Evolutionary conservation across 169 alveolate species (phyloP), one percentile per base, ranked within the genome.

Genomic region (Plasmodium fragile): DNA sequence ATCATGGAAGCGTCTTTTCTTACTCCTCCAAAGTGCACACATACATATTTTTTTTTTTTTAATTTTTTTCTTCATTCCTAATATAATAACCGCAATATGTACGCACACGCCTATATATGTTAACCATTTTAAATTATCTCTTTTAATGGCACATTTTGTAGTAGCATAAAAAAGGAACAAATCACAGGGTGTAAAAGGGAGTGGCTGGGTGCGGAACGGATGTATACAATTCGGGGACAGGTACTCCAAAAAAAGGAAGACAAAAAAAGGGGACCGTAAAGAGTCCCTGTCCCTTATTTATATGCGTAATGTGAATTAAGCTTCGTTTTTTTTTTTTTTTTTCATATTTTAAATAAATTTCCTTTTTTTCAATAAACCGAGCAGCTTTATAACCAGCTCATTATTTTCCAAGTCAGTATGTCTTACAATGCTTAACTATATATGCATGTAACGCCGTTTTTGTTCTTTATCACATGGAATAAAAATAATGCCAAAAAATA

Each of bases 11-110:
- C 75, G 36, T 65, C 36, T 25, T 65, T 65, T 28, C 8, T 65
- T 8, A 25, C 75, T 65, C 30, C 75, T 8, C 30, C 30, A 65
- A 65, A 28, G 75, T n/a, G 41, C 36, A 65, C 75, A 28, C 75
- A 65, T 18, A 49, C 16, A 10, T 81, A 53, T 49, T 49, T 43
- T 43, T 28, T 16, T 53, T 81, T 81, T 81, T 59, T 55, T 81
- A 59, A 81, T 59, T 81, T 81, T 28, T 81, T 81, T 81, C 91
- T 65, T 65, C 81, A 59, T 55, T 81, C 53, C 43, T 10, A 41
- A 5, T 59, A 41, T 81, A 81, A 59, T 25, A 81, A 59, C 45
- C 81, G 39, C 65, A 28, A 10, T 59, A 10, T 59, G 45, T 81
- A 55, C 22, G 45, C 71, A 32, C n/a, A 65, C 28, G n/a, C 30